Base-by-base conservation (phyloP, 331 rosid species). In the Prunus yedoensis region DNA sequence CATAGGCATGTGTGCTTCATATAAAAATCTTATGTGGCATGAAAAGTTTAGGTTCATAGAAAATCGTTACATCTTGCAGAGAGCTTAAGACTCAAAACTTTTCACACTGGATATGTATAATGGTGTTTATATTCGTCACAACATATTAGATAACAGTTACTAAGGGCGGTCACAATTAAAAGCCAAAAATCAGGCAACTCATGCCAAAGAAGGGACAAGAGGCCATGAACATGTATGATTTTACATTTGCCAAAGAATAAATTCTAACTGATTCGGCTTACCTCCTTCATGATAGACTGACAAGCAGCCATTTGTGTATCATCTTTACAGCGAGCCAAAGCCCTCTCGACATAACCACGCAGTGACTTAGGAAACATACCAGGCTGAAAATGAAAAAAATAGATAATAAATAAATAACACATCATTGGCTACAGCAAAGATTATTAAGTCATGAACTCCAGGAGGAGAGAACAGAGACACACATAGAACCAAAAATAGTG, bases 331-430 rank as follows among this genome's bases (percentile, higher is more conserved):
- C 99, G 96, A 78, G 91, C 89, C 91, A 92, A 86, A 74, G 93
- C 98, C 86, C 97, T 95, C 85, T 89, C 98, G 68, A 93, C 97
- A 85, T 95, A 95, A 67, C 93, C 96, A 60, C 99, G 93, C 73
- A 95, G 78, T 28, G 97, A 92, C 76, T 87, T 92, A 38, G 99
- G 99, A 77, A 92, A 92, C 88, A 79, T 83, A 74, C 89, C 96
- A 71, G 99, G 93, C 99, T 95, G 92, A 81, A 81, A 66, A 75
- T 50, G 75, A 85, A 61, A 70, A 68, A 73, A 50, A 52, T 63
- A 25, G 43, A 71, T 64, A 73, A 76, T 62, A 70, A 10, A 73
- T 15, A n/a, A 51, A 15, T 53, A 38, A 65, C 4, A 16, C 30
- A 30, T 83, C 65, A 69, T 66, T 70, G 78, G 46, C 71, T 38